Evolutionary conservation across 768 basidiomycete genomes (phyloP).

Genomic region (Trametes cubensis): DNA sequence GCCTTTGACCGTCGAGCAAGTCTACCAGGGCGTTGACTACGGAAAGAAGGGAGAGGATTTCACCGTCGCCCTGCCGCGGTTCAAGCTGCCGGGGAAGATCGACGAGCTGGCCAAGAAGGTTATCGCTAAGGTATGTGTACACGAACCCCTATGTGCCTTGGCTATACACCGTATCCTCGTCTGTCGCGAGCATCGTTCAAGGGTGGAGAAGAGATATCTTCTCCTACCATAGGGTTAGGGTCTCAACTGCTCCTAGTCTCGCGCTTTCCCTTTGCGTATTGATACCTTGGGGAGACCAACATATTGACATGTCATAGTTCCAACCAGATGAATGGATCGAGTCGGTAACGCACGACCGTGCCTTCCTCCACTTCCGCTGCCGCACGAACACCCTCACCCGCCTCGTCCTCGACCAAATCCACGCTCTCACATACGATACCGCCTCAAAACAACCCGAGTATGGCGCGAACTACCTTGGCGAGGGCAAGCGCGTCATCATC

Average conservation of each 20-base stretch:
- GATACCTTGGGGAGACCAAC: too few species aligned
- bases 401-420: conserved; percentile 71
- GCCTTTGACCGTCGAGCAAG: conserved; percentile 69
- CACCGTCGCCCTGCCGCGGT: conserved; percentile 88
- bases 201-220: background rate
- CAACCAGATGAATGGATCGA: conserved; percentile 79
- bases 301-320: conserved; percentile 55
- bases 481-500: conserved; percentile 81
- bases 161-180: background rate
- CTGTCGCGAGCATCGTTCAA: background rate
- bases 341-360: conserved; percentile 67
- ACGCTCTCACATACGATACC: conserved; percentile 66
- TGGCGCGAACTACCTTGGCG: conserved; percentile 76
- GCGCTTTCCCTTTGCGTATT: background rate
- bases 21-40: conserved; percentile 83
- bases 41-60: conserved; percentile 96
- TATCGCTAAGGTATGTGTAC: conserved; percentile 56
- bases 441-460: conserved; percentile 68
- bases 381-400: conserved; percentile 65
- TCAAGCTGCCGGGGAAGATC: conserved; percentile 80
- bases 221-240: background rate
- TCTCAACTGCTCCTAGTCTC: background rate
- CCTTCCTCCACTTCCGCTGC: conserved; percentile 83
- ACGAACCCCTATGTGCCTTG: background rate
- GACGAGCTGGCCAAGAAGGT: conserved; percentile 78